Evolutionary conservation across 345 rosid species (phyloP).

Genomic region (Syzygium jambos): DNA sequence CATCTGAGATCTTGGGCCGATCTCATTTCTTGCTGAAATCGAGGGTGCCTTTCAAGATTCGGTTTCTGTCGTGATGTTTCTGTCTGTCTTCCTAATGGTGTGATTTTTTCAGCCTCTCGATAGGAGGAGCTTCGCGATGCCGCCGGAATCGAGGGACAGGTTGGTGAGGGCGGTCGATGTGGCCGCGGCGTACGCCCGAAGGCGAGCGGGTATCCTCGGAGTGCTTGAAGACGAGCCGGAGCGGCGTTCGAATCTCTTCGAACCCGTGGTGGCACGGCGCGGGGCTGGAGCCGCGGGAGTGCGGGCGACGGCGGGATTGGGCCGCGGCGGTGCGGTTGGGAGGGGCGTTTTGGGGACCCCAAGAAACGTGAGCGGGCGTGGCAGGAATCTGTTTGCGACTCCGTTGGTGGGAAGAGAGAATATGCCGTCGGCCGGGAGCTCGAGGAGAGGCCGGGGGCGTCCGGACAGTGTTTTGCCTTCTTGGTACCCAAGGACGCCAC

Average conservation of each 20-base stretch:
- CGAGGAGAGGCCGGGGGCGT: conserved; percentile 13
- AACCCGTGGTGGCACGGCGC: conserved; percentile 2
- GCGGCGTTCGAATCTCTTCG: conserved; percentile 20
- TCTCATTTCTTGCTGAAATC: background rate
- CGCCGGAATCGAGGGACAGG: conserved; percentile 75
- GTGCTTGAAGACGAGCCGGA: conserved; percentile 24
- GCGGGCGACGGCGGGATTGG: conserved; percentile 1
- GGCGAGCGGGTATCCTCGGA: conserved; percentile 25
- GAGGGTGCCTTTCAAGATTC: background rate
- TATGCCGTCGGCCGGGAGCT: conserved; percentile 10
- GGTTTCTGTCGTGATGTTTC: background rate
- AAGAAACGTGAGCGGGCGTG: conserved; percentile 15
- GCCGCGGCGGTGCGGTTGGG: conserved; percentile 10
- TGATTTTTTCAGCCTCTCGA: background rate
- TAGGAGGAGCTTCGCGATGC: conserved; percentile 8
- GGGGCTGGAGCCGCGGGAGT: background rate
- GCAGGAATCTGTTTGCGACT: conserved; percentile 12
- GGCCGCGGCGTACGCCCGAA: conserved; percentile 21
- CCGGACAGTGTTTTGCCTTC: conserved; percentile 43
- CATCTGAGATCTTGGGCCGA: background rate
- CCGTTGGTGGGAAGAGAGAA: conserved; percentile 34
- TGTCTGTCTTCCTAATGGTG: background rate
- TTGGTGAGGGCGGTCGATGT: conserved; percentile 43
- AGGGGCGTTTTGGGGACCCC: conserved; percentile 33
- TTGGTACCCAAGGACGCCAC: conserved; percentile 86